Evolutionary conservation across 768 basidiomycete genomes (phyloP), one percentile per base, ranked within the genome.

Genomic region (Daedaleopsis sinensis): DNA sequence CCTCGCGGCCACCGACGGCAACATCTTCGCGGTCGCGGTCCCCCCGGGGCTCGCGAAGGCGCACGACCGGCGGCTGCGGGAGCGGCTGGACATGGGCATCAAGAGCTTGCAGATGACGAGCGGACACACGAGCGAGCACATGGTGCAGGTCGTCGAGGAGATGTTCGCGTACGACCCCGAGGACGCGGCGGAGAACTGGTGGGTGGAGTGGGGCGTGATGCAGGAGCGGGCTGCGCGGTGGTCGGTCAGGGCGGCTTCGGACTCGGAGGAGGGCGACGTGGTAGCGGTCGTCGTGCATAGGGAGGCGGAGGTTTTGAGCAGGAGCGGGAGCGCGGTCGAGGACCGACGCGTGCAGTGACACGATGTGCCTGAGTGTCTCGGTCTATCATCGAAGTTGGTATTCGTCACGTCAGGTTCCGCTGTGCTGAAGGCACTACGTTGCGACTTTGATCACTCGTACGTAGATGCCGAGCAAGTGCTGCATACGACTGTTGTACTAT

Each of bases 141-240:
- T 64, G 50, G 42, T 57, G 12, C 63, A 49, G 47, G 47, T 21
- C 52, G 35, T 63, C n/a, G 62, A 67, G 59, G 35, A 47, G 4
- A 61, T 70, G 46, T 72, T 69, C 37, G 64, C 62, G 52, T 72
- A 70, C 57, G 72, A 71, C 53, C 61, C 70, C 11, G 68, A 70
- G 48, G 70, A 70, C 11, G 67, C 65, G 35, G 70, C 68, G 19
- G 67, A 65, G 15, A 57, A 65, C 52, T 71, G 70, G 70, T 71
- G 68, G 68, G 56, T 65, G n/a, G 42, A 68, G 37, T 71, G 70
- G 70, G 70, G 70, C 21, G n/a, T 65, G 18, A 47, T 68, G 37
- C 39, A 65, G 24, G 70, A 71, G 49, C 67, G 68, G 27, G 68
- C 69, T 19, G 48, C 55, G 54, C 18, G 48, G 23, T 56, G 19